phyloP scores from a whole-genome alignment of 2,329 filamentous ascomycete species.

The Clonostachys rosea region DNA sequence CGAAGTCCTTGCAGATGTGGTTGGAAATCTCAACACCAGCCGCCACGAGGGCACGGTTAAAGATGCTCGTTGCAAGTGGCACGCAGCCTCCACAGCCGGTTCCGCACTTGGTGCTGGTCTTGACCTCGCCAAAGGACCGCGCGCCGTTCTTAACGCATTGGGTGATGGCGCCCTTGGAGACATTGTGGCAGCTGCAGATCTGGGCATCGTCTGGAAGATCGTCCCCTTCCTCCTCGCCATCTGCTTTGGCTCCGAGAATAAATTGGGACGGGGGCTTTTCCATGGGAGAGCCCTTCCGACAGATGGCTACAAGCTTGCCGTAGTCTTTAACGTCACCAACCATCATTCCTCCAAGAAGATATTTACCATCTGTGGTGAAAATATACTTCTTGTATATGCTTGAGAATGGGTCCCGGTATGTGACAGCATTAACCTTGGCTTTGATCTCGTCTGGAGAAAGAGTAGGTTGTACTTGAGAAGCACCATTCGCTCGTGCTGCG shows the following conservation, averaged over 20 bases:
- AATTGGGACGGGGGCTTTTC: conserved; percentile 77
- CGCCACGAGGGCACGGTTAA: conserved; percentile 80
- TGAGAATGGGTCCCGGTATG: conserved; percentile 83
- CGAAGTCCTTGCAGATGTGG: conserved; percentile 79
- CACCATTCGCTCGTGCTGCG: conserved; percentile 12
- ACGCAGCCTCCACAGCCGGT: conserved; percentile 89
- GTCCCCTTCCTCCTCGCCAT: conserved; percentile 68
- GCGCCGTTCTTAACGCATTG: conserved; percentile 58
- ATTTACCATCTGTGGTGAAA: conserved; percentile 86
- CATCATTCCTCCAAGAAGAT: conserved; percentile 94
- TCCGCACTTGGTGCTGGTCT: conserved; percentile 86
- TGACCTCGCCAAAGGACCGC: conserved; percentile 63
- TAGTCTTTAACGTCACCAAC: conserved; percentile 91
- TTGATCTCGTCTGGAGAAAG: conserved; percentile 3
- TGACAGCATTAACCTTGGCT: conserved; percentile 67
- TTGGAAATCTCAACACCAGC: conserved; percentile 88
- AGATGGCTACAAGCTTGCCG: conserved; percentile 81
- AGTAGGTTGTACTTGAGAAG: conserved; percentile 1
- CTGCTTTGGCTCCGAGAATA: conserved; percentile 73
- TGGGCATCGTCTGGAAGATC: conserved; percentile 83
- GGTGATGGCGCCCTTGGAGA: conserved; percentile 77
- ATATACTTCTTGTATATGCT: conserved; percentile 93
- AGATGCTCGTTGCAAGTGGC: conserved; percentile 83
- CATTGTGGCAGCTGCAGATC: conserved; percentile 91
- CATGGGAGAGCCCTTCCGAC: conserved; percentile 76